Conservation (phyloP, 2,329 filamentous ascomycete species). For the Clonostachys byssicola region DNA sequence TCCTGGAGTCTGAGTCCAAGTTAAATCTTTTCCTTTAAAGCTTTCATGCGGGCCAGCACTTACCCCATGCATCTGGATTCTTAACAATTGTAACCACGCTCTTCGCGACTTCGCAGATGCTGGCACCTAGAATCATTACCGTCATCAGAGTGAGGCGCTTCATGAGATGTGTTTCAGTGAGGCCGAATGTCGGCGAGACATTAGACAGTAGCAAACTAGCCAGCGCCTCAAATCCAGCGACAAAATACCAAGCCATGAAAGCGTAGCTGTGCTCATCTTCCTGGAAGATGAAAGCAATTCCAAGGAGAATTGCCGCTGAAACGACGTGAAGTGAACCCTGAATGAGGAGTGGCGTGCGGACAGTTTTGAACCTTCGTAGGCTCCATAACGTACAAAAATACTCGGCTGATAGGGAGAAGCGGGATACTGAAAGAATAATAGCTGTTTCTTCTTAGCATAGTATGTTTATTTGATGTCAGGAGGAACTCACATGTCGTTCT, state of each 20-base stretch:
- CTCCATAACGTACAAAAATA: constrained; percentile 44
- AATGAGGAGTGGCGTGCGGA: constrained; percentile 23
- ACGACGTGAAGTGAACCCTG: constrained; percentile 27
- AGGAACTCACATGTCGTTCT: constrained; percentile 27
- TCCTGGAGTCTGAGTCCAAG: constrained; percentile 18
- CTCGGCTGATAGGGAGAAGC: constrained; percentile 46
- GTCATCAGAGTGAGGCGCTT: constrained; percentile 61
- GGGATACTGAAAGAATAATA: constrained; percentile 45
- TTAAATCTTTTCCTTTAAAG: too few species aligned
- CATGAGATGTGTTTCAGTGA: constrained; percentile 59
- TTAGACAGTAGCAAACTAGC: constrained; percentile 48
- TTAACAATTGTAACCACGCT: constrained; percentile 46
- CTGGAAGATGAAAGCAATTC: constrained; percentile 31
- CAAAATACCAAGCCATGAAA: constrained; percentile 44
- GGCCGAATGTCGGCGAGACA: constrained; percentile 50
- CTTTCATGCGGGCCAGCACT: not conserved
- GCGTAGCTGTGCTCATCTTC: constrained; percentile 21
- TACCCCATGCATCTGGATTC: constrained; percentile 33
- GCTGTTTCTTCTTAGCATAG: constrained; percentile 12
- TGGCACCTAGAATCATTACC: constrained; percentile 63
- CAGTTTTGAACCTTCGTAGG: constrained; percentile 30
- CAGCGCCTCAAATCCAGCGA: constrained; percentile 49
- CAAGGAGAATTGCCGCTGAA: constrained; percentile 32
- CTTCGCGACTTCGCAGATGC: constrained; percentile 51
- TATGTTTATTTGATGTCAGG: constrained; percentile 2